A percentile compares a stretch with the other conserved stretches of the same genome.
These are phyloP conservation scores for Debaryomycetaceae sp. DNA, from an alignment of 1,139 yeast genomes.

Conservation along the genomic window DNA sequence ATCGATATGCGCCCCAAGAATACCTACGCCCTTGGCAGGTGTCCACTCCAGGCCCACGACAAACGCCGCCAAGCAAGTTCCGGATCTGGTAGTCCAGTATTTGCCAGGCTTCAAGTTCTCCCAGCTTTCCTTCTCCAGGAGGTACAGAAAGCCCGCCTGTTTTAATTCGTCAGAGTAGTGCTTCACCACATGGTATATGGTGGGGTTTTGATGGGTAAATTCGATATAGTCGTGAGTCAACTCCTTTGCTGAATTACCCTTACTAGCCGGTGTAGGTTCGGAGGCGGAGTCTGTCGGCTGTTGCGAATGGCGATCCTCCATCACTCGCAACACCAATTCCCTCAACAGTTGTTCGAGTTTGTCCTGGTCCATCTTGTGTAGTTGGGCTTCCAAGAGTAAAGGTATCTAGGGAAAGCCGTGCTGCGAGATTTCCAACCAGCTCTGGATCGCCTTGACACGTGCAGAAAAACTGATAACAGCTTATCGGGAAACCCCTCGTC, in stretches of 20 bases:
- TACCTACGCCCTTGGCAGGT: constrained; percentile 45
- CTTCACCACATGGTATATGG: constrained; percentile 48
- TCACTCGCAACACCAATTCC: too few species aligned
- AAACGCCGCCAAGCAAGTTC: constrained; percentile 47
- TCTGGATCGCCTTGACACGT: too few species aligned
- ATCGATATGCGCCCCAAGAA: constrained; percentile 53
- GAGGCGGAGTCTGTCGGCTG: constrained; percentile 6
- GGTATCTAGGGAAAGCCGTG: too few species aligned
- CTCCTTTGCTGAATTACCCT: too few species aligned
- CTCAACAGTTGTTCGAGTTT: too few species aligned
- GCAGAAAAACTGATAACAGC: too few species aligned
- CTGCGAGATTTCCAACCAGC: too few species aligned
- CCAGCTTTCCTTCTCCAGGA: constrained; percentile 45
- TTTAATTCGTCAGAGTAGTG: constrained; percentile 31
- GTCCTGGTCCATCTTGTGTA: too few species aligned
- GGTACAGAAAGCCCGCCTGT: constrained; percentile 40
- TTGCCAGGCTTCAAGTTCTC: constrained; percentile 26
- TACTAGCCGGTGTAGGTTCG: too few species aligned
- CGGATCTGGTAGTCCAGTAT: constrained; percentile 48
- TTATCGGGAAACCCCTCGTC: too few species aligned
- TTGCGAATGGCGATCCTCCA: too few species aligned
- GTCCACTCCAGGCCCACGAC: constrained; percentile 48
- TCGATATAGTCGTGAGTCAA: constrained; percentile 42
- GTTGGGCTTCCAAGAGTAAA: too few species aligned
- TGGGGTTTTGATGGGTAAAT: constrained; percentile 51